These are phyloP conservation scores for Picea mariana DNA, from an alignment of 83 land plant species.

Conservation along the genomic window DNA sequence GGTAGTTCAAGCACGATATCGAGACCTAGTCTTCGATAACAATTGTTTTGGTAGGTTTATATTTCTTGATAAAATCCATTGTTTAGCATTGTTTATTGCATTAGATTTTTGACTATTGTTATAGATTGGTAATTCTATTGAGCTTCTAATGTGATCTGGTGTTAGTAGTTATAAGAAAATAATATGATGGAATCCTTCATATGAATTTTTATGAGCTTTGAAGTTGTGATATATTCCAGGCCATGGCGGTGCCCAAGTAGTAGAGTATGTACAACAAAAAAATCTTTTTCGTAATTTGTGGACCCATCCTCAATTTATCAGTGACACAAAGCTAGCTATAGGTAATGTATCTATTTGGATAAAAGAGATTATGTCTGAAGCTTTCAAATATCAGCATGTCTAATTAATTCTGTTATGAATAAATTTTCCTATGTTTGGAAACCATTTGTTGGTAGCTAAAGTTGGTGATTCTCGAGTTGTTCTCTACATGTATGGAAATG, in stretches of 20 bases:
- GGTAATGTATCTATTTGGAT: conserved; percentile 1
- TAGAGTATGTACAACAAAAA: conserved; percentile 15
- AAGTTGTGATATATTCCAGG: neutral
- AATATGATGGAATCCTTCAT: no score
- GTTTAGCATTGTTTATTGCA: neutral
- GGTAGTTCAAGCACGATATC: no score
- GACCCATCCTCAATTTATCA: conserved; percentile 19
- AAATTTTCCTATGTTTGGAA: neutral
- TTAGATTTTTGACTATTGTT: neutral
- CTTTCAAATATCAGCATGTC: neutral
- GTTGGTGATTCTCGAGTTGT: conserved; percentile 44
- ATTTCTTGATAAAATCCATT: neutral
- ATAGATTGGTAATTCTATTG: neutral
- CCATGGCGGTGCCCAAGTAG: conserved; percentile 15
- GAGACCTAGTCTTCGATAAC: no score
- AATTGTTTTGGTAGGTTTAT: neutral
- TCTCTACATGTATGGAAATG: conserved; percentile 30
- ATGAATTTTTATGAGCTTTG: no score
- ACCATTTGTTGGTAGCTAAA: no score
- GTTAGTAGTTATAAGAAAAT: no score
- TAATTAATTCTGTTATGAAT: neutral
- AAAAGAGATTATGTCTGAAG: neutral
- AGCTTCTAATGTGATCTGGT: neutral
- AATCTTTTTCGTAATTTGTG: conserved; percentile 15
- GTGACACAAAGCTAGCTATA: conserved; percentile 17